Conservation (phyloP, 2,329 filamentous ascomycete genomes). For the Westerdykella aurantiaca region DNA sequence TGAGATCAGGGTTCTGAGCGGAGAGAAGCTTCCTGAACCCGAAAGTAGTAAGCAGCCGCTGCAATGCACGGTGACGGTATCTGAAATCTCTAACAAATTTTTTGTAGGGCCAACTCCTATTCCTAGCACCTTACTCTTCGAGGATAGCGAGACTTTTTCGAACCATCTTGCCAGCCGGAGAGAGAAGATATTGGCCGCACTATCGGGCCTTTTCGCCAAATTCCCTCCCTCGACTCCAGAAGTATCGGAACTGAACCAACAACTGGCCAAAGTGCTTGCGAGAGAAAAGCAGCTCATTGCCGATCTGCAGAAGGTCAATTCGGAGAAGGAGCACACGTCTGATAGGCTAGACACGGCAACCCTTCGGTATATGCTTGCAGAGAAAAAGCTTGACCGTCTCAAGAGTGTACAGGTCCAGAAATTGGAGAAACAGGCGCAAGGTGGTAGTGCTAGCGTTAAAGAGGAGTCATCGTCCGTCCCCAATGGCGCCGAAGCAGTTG, state of each 20-base stretch:
- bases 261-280: constrained; percentile 69
- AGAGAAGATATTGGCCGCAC: constrained; percentile 67
- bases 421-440: constrained; percentile 73
- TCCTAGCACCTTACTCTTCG: constrained; percentile 51
- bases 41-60: too few species aligned
- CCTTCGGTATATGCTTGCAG: constrained; percentile 86
- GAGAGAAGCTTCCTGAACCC: constrained; percentile 26
- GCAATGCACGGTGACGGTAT: background rate
- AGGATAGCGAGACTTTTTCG: constrained; percentile 60
- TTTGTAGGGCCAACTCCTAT: constrained; percentile 34
- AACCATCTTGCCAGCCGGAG: constrained; percentile 72
- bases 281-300: constrained; percentile 75
- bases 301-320: constrained; percentile 67
- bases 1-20: constrained; percentile 42
- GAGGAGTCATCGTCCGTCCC: constrained; percentile 42
- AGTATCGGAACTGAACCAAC: constrained; percentile 64
- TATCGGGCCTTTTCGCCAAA: constrained; percentile 60
- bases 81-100: background rate
- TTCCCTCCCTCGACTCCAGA: constrained; percentile 56
- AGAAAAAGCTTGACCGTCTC: constrained; percentile 85
- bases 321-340: constrained; percentile 78
- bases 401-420: constrained; percentile 88
- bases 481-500: constrained; percentile 52
- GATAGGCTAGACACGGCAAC: constrained; percentile 85
- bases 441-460: constrained; percentile 16